A percentile compares a stretch with the other conserved stretches of the same genome.
Evolutionary conservation across 805 yeast genomes (phyloP).

Genomic region (Ogataea nonfermentans): DNA sequence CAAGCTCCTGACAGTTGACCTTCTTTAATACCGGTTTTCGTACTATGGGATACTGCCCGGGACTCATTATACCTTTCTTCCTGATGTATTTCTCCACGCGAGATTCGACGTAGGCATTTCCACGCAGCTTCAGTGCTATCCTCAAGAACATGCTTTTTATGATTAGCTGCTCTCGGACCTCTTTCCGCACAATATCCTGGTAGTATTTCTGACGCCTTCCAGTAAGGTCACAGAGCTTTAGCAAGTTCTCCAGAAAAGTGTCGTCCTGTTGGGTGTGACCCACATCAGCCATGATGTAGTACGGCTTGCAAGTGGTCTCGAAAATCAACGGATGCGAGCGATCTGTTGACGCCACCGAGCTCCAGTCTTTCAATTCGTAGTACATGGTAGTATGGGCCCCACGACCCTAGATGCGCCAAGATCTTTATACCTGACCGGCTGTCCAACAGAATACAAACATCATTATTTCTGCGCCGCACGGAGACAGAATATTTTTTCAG

Average conservation of each 20-base stretch:
- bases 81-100: constrained; percentile 18
- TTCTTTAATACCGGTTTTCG: constrained; percentile 22
- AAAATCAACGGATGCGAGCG: constrained; percentile 28
- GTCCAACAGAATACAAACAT: constrained; percentile 10
- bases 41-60: constrained; percentile 22
- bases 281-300: constrained; percentile 17
- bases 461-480: constrained; percentile 7
- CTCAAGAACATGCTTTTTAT: constrained; percentile 10
- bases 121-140: constrained; percentile 11
- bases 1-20: constrained; percentile 14
- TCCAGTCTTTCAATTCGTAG: constrained; percentile 23
- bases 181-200: constrained; percentile 11
- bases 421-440: not conserved
- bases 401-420: not conserved
- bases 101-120: constrained; percentile 11
- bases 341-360: constrained; percentile 21
- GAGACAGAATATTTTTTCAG: not conserved
- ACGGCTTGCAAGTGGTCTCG: constrained; percentile 19
- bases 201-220: constrained; percentile 22
- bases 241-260: constrained; percentile 18
- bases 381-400: constrained; percentile 11
- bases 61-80: constrained; percentile 15
- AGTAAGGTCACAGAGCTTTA: constrained; percentile 25
- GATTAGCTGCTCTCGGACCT: constrained; percentile 13
- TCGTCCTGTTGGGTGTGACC: constrained; percentile 23